Evolutionary conservation across 1,284 basidiomycete genomes (phyloP), one percentile per base, ranked within the genome.

Genomic region (Coniferiporia weirii): DNA sequence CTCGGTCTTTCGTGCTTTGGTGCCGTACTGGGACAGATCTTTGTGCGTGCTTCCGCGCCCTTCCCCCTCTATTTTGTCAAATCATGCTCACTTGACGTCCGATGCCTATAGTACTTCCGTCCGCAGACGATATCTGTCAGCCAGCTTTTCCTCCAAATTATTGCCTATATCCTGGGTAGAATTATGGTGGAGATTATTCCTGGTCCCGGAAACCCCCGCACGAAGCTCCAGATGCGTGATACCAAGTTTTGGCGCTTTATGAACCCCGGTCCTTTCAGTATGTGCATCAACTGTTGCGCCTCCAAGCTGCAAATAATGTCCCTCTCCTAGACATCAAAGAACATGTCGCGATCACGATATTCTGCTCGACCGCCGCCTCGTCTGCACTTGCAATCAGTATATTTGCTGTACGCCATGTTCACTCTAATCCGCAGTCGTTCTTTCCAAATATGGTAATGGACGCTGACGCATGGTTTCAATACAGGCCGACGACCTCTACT

Each of bases 91-190:
- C 12, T 10, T 35, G 32, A 12, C 15, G 27, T 27, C 27, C 27
- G 27, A 27, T 27, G 27, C 22, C 35, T 50, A 10, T 52, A 64
- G 57, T 64, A 63, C 57, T 67, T 65, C 57, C 56, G 57, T 66
- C 79, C 80, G n/a, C 84, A 85, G 64, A 81, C 82, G 12, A 80
- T 83, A 36, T 75, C 68, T 35, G 80, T 86, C 62, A 80, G 78
- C 51, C 77, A 79, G 53, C 73, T 84, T 6, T 82, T 86, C 70
- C 73, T 85, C 12, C 76, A 82, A 65, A 78, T 84, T 43, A 74
- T 82, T 35, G 73, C 71, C 1, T 80, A 75, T 62, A 74, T 77
- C 43, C 67, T 74, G 44, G 76, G 74, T 38, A 76, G 72, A 19
- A 64, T 65, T 8, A 60, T 81, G 61, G 76, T 80, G 61, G 72